Percentiles rank a stretch among this genome's conserved stretches.
Evolutionary conservation across 768 basidiomycete genomes (phyloP).

Genomic region (Mycena metata): DNA sequence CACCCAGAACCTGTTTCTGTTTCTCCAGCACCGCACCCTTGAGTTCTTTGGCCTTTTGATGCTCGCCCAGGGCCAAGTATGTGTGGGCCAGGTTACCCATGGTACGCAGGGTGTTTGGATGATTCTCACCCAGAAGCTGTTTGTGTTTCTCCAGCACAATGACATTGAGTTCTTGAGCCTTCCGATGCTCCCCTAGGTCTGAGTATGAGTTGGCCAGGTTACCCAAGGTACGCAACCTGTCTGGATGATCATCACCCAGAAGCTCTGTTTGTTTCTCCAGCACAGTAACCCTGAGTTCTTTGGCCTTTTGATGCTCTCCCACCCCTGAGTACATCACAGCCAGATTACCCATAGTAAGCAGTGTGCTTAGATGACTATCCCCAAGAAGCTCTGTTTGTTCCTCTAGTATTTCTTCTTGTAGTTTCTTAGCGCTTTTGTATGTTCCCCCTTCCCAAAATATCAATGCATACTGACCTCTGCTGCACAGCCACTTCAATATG

Average conservation of each 20-base stretch:
- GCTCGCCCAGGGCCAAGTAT: background rate
- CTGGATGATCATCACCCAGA: too few relatives aligned
- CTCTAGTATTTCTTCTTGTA: background rate
- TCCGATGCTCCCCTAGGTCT: too few relatives aligned
- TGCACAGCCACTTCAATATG: constrained; percentile 1
- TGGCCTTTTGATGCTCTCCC: too few relatives aligned
- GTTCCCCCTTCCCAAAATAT: background rate
- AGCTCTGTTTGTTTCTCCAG: too few relatives aligned
- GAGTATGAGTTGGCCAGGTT: too few relatives aligned
- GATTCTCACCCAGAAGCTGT: constrained; percentile 3
- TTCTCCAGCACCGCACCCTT: constrained; percentile 3
- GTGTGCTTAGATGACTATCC: background rate
- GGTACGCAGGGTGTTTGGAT: constrained; percentile 7
- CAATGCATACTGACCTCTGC: background rate
- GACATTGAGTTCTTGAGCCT: background rate
- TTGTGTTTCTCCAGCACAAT: constrained; percentile 13
- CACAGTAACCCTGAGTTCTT: too few relatives aligned
- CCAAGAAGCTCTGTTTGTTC: background rate
- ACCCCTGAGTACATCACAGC: too few relatives aligned
- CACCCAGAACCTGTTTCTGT: constrained; percentile 5
- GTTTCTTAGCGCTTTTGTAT: background rate
- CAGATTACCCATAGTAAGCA: too few relatives aligned
- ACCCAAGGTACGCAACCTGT: too few relatives aligned
- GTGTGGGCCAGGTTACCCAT: constrained; percentile 3
- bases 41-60: too few relatives aligned